These are phyloP conservation scores for Starmerella bombicola DNA, from an alignment of 805 yeast species.

Conservation along the genomic window DNA sequence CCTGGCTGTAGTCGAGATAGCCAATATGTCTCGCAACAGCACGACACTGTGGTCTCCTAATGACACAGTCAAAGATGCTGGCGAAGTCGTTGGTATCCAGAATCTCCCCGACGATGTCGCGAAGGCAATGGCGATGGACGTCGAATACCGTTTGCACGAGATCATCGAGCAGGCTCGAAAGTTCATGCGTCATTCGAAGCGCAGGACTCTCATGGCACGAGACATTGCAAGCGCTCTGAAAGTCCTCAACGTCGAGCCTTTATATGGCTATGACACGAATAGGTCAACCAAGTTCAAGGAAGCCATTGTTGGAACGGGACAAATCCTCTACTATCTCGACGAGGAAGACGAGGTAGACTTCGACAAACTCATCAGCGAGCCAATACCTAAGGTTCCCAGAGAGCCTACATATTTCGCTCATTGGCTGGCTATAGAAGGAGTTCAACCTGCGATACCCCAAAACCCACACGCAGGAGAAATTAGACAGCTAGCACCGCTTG, in stretches of 20 bases:
- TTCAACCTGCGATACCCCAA: slow-evolving; percentile 94
- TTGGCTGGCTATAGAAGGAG: slow-evolving; percentile 97
- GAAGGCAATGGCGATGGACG: slow-evolving; percentile 93
- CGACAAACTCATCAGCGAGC: slow-evolving; percentile 84
- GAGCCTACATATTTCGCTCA: slow-evolving; percentile 79
- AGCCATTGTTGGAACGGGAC: slow-evolving; percentile 84
- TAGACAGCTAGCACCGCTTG: slow-evolving; percentile 58
- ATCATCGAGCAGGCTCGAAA: slow-evolving; percentile 90
- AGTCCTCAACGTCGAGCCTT: slow-evolving; percentile 82
- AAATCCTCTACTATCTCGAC: slow-evolving; percentile 81
- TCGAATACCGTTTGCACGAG: slow-evolving; percentile 94
- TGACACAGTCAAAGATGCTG: slow-evolving; percentile 92
- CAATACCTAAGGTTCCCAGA: slow-evolving; percentile 89
- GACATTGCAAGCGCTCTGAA: slow-evolving; percentile 74
- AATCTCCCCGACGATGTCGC: slow-evolving; percentile 80
- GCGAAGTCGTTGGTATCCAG: slow-evolving; percentile 74
- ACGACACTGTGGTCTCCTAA: slow-evolving; percentile 95
- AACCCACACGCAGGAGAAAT: slow-evolving; percentile 74
- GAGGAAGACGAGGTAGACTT: slow-evolving; percentile 85
- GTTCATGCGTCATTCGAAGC: slow-evolving; percentile 87
- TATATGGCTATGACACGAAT: slow-evolving; percentile 32
- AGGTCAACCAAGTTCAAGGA: slow-evolving; percentile 70
- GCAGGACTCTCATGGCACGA: slow-evolving; percentile 64
- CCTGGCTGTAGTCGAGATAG: not conserved
- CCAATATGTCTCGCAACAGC: slow-evolving; percentile 27